Percentiles rank a stretch among this genome's conserved stretches.
Evolutionary conservation across 257 asterid genomes (phyloP).

Genomic region (Solanum rostratum): DNA sequence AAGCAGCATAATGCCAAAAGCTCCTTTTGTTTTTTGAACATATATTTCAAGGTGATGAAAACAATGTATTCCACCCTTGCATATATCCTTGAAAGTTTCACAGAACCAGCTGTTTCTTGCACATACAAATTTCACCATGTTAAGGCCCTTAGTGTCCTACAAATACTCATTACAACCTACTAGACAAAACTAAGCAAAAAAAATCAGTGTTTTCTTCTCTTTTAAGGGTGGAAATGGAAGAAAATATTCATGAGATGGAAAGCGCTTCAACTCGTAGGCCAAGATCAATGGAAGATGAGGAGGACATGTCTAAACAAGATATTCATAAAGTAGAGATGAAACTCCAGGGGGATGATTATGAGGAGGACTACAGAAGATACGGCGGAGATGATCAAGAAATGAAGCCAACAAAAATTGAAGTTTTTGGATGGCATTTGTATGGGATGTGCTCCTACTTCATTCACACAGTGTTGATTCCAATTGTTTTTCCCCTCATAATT

Average conservation of each 20-base stretch:
- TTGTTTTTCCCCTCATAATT: slow-evolving; percentile 65
- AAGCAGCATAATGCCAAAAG: background rate
- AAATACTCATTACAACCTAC: background rate
- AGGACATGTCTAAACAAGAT: slow-evolving; percentile 25
- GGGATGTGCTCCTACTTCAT: slow-evolving; percentile 78
- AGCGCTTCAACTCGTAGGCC: slow-evolving; percentile 5
- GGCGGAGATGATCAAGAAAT: slow-evolving; percentile 27
- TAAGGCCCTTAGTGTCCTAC: background rate
- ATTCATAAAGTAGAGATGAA: slow-evolving; percentile 29
- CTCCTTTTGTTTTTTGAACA: background rate
- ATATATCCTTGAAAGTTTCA: slow-evolving; percentile 48
- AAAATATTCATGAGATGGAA: background rate
- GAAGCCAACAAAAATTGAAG: slow-evolving; percentile 57
- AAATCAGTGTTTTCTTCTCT: background rate
- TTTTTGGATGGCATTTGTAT: slow-evolving; percentile 58
- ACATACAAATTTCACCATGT: slow-evolving; percentile 1
- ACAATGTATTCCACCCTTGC: background rate
- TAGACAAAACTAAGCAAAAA: background rate
- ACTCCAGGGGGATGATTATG: slow-evolving; percentile 30
- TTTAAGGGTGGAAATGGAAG: background rate
- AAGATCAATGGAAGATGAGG: slow-evolving; percentile 12
- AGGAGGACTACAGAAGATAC: slow-evolving; percentile 13
- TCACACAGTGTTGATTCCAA: slow-evolving; percentile 63
- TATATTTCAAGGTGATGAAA: slow-evolving; percentile 11
- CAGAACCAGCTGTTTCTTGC: slow-evolving; percentile 47